Base-by-base conservation (phyloP, 1,284 basidiomycete genomes). In the Pseudozyma sp. region DNA sequence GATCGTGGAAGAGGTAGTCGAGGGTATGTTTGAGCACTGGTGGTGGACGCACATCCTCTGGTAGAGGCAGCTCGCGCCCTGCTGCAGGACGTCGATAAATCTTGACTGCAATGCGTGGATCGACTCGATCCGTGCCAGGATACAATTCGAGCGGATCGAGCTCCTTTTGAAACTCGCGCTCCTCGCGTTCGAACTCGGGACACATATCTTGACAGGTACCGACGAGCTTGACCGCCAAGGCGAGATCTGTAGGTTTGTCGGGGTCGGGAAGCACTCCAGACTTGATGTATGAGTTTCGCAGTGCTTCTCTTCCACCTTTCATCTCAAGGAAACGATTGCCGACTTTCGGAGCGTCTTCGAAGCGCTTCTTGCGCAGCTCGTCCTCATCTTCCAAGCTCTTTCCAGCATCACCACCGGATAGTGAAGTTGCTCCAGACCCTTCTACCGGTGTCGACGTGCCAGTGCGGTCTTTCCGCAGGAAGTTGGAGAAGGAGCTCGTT, bases 161-260 rank as follows among this genome's bases (percentile, higher is more conserved):
- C 80, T 95, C 93, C 82, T 93, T 92, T 81, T 96, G 93, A 64
- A 91, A 90, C 85, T 98, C 94, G 49, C 96, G 89, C 78, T 94
- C 90, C 84, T 96, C 94, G 19, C 92, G 88, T 86, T 99, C 96
- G 79, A 93, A 96, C 54, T 92, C 91, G 6, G 94, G 93, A 85
- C 96, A 98, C 94, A 98, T 97, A 71, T 93, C 91, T 86, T 88
- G 87, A 82, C 96, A 98, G 1, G 93, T 95, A 18, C 96, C 96
- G 13, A 92, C 89, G 80, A 98, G 91, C 36, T 91, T 92, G 59
- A 95, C 92, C 3, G 96, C 95, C 68, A 95, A 91, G 68, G 92
- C 92, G 8, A 97, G 88, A 25, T 91, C 88, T 73, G 92, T 92
- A 5, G 92, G 89, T 35, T 91, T 90, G 35, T 87, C 84, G 0